Conservation (phyloP, 345 rosid species). For the Salix purpurea region DNA sequence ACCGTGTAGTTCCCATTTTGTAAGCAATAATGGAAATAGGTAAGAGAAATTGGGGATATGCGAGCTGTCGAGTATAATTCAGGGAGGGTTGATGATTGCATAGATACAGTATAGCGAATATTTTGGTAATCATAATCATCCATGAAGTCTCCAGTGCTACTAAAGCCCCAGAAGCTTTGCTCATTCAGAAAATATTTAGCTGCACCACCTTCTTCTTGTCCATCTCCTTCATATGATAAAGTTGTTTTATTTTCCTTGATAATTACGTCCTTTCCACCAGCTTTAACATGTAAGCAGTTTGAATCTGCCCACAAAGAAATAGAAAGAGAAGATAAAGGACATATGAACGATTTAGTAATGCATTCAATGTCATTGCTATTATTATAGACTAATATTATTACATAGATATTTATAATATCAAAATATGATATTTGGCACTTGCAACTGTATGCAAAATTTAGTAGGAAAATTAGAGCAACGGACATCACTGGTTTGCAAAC, state of each 20-base stretch:
- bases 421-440: too few relatives aligned
- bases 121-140: constrained; percentile 52
- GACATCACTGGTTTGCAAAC: neutral
- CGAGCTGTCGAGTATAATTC: constrained; percentile 46
- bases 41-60: constrained; percentile 53
- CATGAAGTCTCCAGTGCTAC: constrained; percentile 67
- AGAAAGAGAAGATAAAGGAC: neutral
- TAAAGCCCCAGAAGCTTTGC: constrained; percentile 52
- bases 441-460: too few relatives aligned
- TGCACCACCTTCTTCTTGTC: constrained; percentile 39
- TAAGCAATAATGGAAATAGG: constrained; percentile 64
- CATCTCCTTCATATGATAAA: constrained; percentile 52
- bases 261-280: constrained; percentile 51
- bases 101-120: constrained; percentile 21
- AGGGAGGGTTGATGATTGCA: constrained; percentile 34
- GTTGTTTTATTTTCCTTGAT: constrained; percentile 31
- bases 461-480: neutral
- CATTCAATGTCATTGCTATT: too few relatives aligned
- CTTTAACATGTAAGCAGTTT: constrained; percentile 50
- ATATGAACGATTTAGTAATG: neutral
- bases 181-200: constrained; percentile 40
- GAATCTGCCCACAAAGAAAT: constrained; percentile 32
- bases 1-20: constrained; percentile 52
- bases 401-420: too few relatives aligned
- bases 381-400: too few relatives aligned